A percentile compares a stretch with the other conserved stretches of the same genome.
phyloP scores from a whole-genome alignment of 441 rosid genomes.

The Omphalea diandra region DNA sequence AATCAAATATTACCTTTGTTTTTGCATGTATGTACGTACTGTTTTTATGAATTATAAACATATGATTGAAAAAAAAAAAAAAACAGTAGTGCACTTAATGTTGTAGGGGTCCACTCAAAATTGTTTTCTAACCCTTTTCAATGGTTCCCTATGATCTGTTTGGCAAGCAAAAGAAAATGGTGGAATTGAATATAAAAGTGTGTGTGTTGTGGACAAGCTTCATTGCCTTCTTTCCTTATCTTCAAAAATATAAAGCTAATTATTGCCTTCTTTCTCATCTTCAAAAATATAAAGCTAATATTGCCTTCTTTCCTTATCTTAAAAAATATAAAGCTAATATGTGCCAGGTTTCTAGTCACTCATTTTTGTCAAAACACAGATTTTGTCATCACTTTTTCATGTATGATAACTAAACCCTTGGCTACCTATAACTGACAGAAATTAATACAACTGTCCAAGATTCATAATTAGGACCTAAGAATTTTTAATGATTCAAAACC shows the following conservation, averaged over 20 bases:
- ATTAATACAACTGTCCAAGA: not conserved
- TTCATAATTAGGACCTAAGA: not conserved
- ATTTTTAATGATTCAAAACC: not conserved
- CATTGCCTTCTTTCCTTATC: conserved; percentile 30
- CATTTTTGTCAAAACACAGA: conserved; percentile 1
- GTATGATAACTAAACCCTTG: not conserved
- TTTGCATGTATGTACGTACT: not conserved
- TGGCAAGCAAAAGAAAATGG: conserved; percentile 11
- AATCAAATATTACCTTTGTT: not conserved
- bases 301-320: conserved; percentile 33
- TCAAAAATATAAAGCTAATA: not conserved
- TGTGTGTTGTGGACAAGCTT: conserved; percentile 36
- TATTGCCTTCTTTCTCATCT: too few species aligned
- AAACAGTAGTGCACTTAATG: too few species aligned
- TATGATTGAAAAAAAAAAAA: not conserved
- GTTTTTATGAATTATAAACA: not conserved
- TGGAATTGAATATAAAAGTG: not conserved
- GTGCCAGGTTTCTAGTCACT: conserved; percentile 31
- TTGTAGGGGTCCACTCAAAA: not conserved
- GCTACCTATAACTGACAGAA: not conserved
- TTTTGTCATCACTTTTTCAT: not conserved
- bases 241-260: not conserved
- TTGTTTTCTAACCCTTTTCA: not conserved
- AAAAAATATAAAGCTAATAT: conserved; percentile 1
- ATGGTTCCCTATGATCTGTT: conserved; percentile 25